Evolutionary conservation across 2,329 filamentous ascomycete genomes (phyloP), one percentile per base, ranked within the genome.

Genomic region (Emericellopsis cladophorae): DNA sequence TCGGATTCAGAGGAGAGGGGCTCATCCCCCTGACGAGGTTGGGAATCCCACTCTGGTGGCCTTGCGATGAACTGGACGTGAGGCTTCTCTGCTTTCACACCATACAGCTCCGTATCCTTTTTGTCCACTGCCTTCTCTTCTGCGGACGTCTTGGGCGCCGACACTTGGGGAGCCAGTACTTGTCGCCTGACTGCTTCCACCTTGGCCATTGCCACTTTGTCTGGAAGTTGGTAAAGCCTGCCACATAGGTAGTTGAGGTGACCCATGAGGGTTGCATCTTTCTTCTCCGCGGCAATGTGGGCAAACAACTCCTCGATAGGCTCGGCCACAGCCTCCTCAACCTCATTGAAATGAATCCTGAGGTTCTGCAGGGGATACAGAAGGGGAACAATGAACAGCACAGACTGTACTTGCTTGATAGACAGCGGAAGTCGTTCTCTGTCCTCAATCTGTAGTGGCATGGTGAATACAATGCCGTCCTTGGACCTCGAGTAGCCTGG

Each of bases 191-290:
- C 32, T 15, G 32, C 33, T 33, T 40, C 29, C n/a, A 22, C 31
- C 23, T 33, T 33, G 5, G 38, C 43, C 40, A 47, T 41, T 3
- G 62, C 64, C 39, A 76, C 70, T 51, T 74, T 81, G 12, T 76
- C 79, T 12, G 26, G 26, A 51, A 90, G 65, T 3, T 63, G 58
- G 51, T 84, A 76, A 46, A 89, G 70, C 49, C 85, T 85, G 54
- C 82, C 77, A 2, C 76, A 69, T 7, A 90, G 62, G 51, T 81
- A 85, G 54, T 90, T 90, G 49, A 90, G 58, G 49, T 85, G 81
- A 44, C 76, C 81, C 62, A 83, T 82, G 42, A 92, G 59, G 9
- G 72, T 79, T 62, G 80, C 67, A 34, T 78, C 67, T 32, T 65
- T 67, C 49, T 77, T 71, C 40, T 75, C 66, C 22, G 58, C 60